These are phyloP conservation scores for Annulohypoxylon stygium DNA, from an alignment of 495 filamentous ascomycete species.

Conservation along the genomic window DNA sequence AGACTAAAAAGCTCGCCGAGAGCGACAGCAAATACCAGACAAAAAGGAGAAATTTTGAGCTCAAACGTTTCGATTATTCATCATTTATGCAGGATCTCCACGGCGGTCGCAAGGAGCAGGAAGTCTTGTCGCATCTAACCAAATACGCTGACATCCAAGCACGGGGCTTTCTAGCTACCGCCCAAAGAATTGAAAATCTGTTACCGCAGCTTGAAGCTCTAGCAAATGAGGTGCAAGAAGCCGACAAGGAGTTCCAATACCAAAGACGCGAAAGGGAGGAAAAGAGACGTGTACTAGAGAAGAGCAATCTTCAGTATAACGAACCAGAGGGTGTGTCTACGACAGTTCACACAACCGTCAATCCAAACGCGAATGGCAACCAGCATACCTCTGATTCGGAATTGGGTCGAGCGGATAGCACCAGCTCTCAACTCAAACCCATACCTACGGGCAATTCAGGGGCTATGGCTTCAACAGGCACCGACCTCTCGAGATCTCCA, in stretches of 20 bases:
- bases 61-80: slow-evolving; percentile 98
- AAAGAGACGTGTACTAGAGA: slow-evolving; percentile 88
- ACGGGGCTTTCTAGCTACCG: slow-evolving; percentile 80
- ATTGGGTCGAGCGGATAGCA: slow-evolving; percentile 78
- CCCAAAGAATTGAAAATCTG: slow-evolving; percentile 89
- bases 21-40: slow-evolving; percentile 97
- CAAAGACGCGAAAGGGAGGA: slow-evolving; percentile 93
- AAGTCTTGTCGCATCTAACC: slow-evolving; percentile 94
- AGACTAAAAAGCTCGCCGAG: slow-evolving; percentile 94
- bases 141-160: slow-evolving; percentile 95
- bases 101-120: slow-evolving; percentile 96
- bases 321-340: slow-evolving; percentile 72
- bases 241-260: slow-evolving; percentile 95
- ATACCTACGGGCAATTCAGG: slow-evolving; percentile 53
- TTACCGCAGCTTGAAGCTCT: slow-evolving; percentile 94
- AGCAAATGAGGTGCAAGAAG: slow-evolving; percentile 85
- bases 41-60: slow-evolving; percentile 92
- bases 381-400: slow-evolving; percentile 70
- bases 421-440: slow-evolving; percentile 71
- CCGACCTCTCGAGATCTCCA: slow-evolving; percentile 60
- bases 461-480: slow-evolving; percentile 42
- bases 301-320: slow-evolving; percentile 82
- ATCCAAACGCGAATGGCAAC: slow-evolving; percentile 56
- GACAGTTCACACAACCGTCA: slow-evolving; percentile 40
- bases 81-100: slow-evolving; percentile 99